Base-by-base conservation (phyloP, 495 filamentous ascomycete species). In the Aspergillus leporis region DNA sequence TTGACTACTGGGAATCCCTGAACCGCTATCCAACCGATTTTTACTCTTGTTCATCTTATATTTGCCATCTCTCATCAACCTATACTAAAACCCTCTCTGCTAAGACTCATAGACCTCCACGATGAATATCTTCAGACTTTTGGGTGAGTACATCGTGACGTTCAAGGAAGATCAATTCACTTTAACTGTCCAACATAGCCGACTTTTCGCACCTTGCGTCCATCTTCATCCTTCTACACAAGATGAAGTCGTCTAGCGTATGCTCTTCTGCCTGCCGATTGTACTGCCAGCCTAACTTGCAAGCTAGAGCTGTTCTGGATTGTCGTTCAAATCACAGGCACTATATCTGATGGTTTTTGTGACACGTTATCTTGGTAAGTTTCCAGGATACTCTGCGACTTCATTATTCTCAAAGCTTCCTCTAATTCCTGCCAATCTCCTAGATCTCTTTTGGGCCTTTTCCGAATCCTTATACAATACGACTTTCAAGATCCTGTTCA, bases 271-370 rank as follows among this genome's bases (percentile, higher is more conserved):
- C 30, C 16, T 40, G 9, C 36, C 7, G 13, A 32, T 31, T 22
- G n/a, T 30, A 25, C 23, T 19, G 40, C 12, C 19, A 1, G 23
- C 4, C 25, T 49, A 14, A 45, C 18, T 25, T 16, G 9, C 23
- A 28, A 7, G 9, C 16, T 79, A 98, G 94, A 96, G 92, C 80
- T 96, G 93, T 66, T 87, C 93, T 13, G 94, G 94, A 60, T 89
- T 98, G 75, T 98, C 94, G 5, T 97, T 98, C 82, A 98, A 98
- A 73, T 96, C 94, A 53, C 94, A 98, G 81, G 87, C 86, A 25
- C 79, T 98, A 38, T 98, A 98, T 75, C 74, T 98, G 60, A 78
- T 96, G 38, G 95, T 98, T 55, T 98, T 98, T 74, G 67, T 93
- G 22, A 93, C 92, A 49, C 85, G 94, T 59, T 98, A 98, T 76